A percentile compares a stretch with the other conserved stretches of the same genome.
Conservation (phyloP, 2,329 filamentous ascomycete genomes). For the Phialocephala sp. region DNA sequence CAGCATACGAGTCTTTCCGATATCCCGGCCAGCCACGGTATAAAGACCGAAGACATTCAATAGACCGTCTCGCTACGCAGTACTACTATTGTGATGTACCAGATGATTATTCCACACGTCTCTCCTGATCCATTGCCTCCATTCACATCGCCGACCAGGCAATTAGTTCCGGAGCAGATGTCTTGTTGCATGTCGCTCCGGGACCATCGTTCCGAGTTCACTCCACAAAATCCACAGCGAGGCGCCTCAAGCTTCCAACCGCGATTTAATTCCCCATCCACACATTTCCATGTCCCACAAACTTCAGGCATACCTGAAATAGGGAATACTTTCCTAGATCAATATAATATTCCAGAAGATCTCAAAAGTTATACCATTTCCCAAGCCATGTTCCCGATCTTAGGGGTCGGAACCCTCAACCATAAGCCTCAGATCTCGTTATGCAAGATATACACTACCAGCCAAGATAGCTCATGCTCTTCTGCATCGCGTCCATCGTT, state of each 20-base stretch:
- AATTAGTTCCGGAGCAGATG: not conserved
- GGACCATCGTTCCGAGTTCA: not conserved
- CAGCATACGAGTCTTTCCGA: not conserved
- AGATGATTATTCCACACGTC: not conserved
- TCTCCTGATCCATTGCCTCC: not conserved
- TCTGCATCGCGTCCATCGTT: not conserved
- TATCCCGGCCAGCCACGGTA: not conserved
- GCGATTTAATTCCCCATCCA: not conserved
- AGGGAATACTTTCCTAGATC: not conserved
- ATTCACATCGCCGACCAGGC: conserved; percentile 1
- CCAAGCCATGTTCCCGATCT: not conserved
- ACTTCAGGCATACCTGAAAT: not conserved
- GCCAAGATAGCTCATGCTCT: not conserved
- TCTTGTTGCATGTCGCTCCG: conserved; percentile 1
- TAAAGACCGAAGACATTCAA: not conserved
- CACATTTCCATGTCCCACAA: not conserved
- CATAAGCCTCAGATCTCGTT: not conserved
- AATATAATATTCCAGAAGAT: not conserved
- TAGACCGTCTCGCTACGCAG: not conserved
- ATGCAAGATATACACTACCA: not conserved
- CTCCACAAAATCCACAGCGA: not conserved
- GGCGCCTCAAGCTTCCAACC: not conserved
- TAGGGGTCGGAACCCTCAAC: not conserved
- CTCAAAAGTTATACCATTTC: not conserved
- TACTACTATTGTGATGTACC: not conserved